Conservation (phyloP, 1,139 yeast genomes). For the Hyphopichia pseudoburtonii region DNA sequence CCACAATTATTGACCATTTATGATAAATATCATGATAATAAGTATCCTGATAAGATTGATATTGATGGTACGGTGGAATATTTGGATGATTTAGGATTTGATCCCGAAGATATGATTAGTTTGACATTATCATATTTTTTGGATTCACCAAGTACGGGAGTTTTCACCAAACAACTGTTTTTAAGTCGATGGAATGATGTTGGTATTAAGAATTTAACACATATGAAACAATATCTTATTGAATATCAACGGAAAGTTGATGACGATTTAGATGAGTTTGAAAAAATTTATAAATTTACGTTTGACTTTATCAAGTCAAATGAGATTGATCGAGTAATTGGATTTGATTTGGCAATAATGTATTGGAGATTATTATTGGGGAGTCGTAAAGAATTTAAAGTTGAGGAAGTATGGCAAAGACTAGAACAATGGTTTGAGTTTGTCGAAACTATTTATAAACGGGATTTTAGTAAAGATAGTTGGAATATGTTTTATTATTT, state of each 20-base stretch:
- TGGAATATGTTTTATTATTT: slow-evolving; percentile 86
- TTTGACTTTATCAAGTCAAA: slow-evolving; percentile 66
- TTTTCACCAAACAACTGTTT: slow-evolving; percentile 50
- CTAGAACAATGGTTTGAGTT: slow-evolving; percentile 56
- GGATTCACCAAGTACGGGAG: slow-evolving; percentile 65
- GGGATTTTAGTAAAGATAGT: slow-evolving; percentile 63
- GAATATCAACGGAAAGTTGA: slow-evolving; percentile 26
- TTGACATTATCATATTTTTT: slow-evolving; percentile 70
- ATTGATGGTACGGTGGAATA: slow-evolving; percentile 76
- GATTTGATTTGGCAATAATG: slow-evolving; percentile 62
- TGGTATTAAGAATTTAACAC: slow-evolving; percentile 35
- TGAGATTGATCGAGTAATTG: slow-evolving; percentile 56
- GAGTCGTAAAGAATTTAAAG: slow-evolving; percentile 16
- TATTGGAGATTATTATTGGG: slow-evolving; percentile 74
- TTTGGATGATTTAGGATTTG: slow-evolving; percentile 63
- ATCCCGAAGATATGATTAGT: slow-evolving; percentile 72
- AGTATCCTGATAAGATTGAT: slow-evolving; percentile 40
- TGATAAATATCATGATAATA: slow-evolving; percentile 30
- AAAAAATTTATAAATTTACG: slow-evolving; percentile 64
- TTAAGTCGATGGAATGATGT: slow-evolving; percentile 54
- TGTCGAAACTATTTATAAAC: slow-evolving; percentile 35
- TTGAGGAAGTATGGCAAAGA: slow-evolving; percentile 15
- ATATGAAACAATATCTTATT: slow-evolving; percentile 50
- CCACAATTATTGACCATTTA: slow-evolving; percentile 23
- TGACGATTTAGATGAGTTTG: slow-evolving; percentile 36